Evolutionary conservation across 345 rosid genomes (phyloP), one percentile per base, ranked within the genome.

Genomic region (Syzygium aqueum): DNA sequence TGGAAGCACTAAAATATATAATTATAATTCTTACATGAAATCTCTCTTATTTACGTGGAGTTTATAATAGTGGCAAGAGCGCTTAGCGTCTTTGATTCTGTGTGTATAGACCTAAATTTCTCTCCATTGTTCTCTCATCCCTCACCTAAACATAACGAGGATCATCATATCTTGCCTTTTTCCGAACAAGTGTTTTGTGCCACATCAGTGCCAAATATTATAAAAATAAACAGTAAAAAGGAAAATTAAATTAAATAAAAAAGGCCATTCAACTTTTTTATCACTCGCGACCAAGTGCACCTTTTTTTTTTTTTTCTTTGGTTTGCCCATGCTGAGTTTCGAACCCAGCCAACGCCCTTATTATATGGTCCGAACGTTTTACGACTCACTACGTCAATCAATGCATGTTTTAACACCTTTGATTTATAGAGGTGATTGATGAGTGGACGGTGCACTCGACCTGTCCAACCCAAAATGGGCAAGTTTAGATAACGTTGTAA

Each of bases 391-490:
- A 12, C 23, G 19, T 19, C 8, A 19, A 19, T 53, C 13, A 2
- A 33, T 33, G 21, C 22, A 65, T 30, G 22, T 16, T 30, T 63
- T 6, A n/a, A 10, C 5, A 28, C 2, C 6, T 28, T 63, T 14
- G 19, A 22, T 67, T 8, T 67, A 33, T 30, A 15, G 46, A 33
- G 80, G 25, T 67, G 78, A 67, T 67, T 0, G 8, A 67, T 33
- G 46, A 33, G 2, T 19, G 3, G 23, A 73, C 27, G 11, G 14
- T 33, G 40, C 49, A 7, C 80, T 21, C 1, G 14, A 3, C 25
- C 27, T 4, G 13, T 5, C 49, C 49, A 40, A 2, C 1, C 14
- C 13, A 3, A 19, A 17, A 17, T 73, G 3, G 2, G 0, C 43
- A 33, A 6, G 43, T 0, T 33, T 19, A 7, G 25, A 17, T 33